Base-by-base conservation (phyloP, 306 rosid species). In the Quillaja saponaria region DNA sequence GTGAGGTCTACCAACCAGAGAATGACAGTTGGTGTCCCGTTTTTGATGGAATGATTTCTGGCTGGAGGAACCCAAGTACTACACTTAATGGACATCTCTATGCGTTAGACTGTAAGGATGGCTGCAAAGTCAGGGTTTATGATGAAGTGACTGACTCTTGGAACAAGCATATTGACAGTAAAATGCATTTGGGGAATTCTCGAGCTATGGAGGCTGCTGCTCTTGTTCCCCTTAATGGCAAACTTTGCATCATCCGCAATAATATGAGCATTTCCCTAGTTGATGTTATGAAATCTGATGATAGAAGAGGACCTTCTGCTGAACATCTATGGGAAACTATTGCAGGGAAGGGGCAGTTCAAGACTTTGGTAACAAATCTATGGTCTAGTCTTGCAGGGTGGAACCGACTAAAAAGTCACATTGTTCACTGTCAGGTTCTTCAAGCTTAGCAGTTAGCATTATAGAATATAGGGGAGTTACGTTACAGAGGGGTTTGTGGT, bases 391-490 rank as follows among this genome's bases (percentile, higher is more conserved):
- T 88, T 48, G 86, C 96, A 0, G 90, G 96, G 52, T 74, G 96
- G 78, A 85, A 73, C 81, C 84, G 94, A 61, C 82, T 83, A 68
- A 88, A 81, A 78, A 88, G 83, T 60, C 96, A 88, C 83, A 85
- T 88, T 60, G 96, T 88, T 75, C 96, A 88, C 69, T 85, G 90
- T 71, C 96, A 88, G 80, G 81, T 88, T 71, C 92, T 88, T 85
- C 96, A 83, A 67, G 88, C 90, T 47, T 88, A 76, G 61, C n/a
- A n/a, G 87, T 47, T 88, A 76, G 39, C 59, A 55, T 54, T 80
- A 72, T 72, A 71, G 53, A 76, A 73, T 57, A 53, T 58, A 48
- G 20, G 66, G 54, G 64, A 62, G 38, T 38, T 15, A 8, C 31
- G 2, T 4, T 25, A 61, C 55, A 33, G 55, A 21, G 72, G 48